Evolutionary conservation across 73 alveolate genomes (phyloP), one percentile per base, ranked within the genome.

Genomic region (Diophrys sp.): DNA sequence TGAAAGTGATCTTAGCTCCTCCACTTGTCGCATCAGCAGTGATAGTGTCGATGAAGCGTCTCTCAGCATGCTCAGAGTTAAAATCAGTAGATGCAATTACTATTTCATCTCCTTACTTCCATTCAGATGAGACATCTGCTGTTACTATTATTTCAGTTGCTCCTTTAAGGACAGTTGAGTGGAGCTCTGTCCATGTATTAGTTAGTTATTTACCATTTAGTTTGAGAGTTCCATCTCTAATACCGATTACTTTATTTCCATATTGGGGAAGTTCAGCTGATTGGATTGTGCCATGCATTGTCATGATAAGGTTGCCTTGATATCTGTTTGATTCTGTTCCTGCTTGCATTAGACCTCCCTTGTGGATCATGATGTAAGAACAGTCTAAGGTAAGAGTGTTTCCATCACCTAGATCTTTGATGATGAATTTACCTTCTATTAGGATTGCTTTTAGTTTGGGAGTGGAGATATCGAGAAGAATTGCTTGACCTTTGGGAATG

Each of bases 201-300:
- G 31, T 66, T 54, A 92, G 78, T 24, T 73, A 70, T 18, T 67
- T 73, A 24, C 98, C 98, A 73, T 93, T 93, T 56, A 93, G 73
- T 29, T 89, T 93, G 32, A 93, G 66, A 5, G 54, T 18, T 44
- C 98, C 95, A 44, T 80, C 73, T 23, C 87, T 74, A 32, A 89
- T 71, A 30, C 92, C 96, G 55, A 93, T 74, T 29, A 82, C 90
- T 71, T 93, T 90, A 71, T 87, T 90, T 5, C 98, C 98, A 72
- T 82, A 79, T 57, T 70, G 78, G 8, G 98, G 98, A 73, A 93
- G 44, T 69, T 87, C 82, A 2, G 88, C 80, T 34, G 87, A 75
- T 23, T 33, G 67, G 32, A 62, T 70, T 44, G n/a, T 44, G 0
- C 93, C 92, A 32, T 82, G 90, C 88, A 93, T 77, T 0, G 96